A percentile compares a stretch with the other conserved stretches of the same genome.
Evolutionary conservation across 257 asterid genomes (phyloP).

Genomic region (Solanum paucissectum): DNA sequence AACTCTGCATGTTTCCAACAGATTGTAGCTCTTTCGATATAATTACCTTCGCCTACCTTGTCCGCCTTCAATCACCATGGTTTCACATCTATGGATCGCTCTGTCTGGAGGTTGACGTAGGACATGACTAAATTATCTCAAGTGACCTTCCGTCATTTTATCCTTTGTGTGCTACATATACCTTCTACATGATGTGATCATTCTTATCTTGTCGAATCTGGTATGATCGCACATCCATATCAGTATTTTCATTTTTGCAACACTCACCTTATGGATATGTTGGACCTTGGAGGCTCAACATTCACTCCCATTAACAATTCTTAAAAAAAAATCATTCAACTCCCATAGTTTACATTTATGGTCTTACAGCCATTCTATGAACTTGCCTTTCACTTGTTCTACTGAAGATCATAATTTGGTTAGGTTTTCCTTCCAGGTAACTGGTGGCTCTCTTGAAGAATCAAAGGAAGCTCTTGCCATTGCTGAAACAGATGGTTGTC

Average conservation of each 20-base stretch:
- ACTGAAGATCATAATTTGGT: not conserved
- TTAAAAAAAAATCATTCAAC: not conserved
- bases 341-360: not conserved
- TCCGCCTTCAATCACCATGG: not conserved
- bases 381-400: not conserved
- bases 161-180: not conserved
- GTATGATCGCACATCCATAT: not conserved
- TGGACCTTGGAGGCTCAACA: not conserved
- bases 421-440: constrained; percentile 41
- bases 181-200: not conserved
- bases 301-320: not conserved
- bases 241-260: not conserved
- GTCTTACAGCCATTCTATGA: not conserved
- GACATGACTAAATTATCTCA: not conserved
- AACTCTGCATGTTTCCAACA: not conserved
- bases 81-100: not conserved
- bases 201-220: not conserved
- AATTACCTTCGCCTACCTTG: not conserved
- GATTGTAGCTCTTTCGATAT: not conserved
- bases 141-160: not conserved
- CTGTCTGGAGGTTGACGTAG: not conserved
- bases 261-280: not conserved
- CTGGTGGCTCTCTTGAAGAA: constrained; percentile 93
- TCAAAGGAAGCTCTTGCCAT: constrained; percentile 91
- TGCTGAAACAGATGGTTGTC: constrained; percentile 90